phyloP scores from a whole-genome alignment of 495 filamentous ascomycete genomes.

The Neurospora sp. region DNA sequence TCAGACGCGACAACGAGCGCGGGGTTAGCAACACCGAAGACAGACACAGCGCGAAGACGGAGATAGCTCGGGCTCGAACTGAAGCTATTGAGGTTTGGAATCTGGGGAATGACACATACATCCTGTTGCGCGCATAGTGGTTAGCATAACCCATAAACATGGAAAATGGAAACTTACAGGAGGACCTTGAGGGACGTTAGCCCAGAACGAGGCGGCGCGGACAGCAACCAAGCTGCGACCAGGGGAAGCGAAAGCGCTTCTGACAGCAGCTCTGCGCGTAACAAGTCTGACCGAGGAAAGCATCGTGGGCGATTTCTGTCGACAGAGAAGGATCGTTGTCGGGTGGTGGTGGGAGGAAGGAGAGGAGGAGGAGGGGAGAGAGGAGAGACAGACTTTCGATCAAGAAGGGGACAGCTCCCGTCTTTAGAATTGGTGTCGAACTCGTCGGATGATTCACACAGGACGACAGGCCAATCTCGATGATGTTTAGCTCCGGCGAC shows the following conservation, averaged over 20 bases:
- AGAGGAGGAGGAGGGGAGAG: neutral
- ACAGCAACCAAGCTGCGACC: slow-evolving; percentile 38
- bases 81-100: neutral
- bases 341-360: neutral
- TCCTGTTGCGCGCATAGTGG: slow-evolving; percentile 30
- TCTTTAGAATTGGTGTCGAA: neutral
- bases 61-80: neutral
- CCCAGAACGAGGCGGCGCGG: slow-evolving; percentile 74
- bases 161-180: slow-evolving; percentile 52
- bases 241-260: slow-evolving; percentile 2
- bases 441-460: neutral
- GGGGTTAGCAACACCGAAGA: slow-evolving; percentile 12
- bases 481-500: neutral
- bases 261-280: slow-evolving; percentile 23
- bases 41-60: neutral
- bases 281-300: slow-evolving; percentile 25
- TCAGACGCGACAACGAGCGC: neutral
- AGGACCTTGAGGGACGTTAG: slow-evolving; percentile 83
- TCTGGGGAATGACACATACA: slow-evolving; percentile 45
- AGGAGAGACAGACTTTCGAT: neutral
- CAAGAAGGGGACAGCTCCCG: neutral
- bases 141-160: neutral
- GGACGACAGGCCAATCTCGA: neutral
- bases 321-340: neutral
- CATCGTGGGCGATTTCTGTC: slow-evolving; percentile 10